Evolutionary conservation across 106 monocot genomes (phyloP).

Genomic region (Chionographis japonica): DNA sequence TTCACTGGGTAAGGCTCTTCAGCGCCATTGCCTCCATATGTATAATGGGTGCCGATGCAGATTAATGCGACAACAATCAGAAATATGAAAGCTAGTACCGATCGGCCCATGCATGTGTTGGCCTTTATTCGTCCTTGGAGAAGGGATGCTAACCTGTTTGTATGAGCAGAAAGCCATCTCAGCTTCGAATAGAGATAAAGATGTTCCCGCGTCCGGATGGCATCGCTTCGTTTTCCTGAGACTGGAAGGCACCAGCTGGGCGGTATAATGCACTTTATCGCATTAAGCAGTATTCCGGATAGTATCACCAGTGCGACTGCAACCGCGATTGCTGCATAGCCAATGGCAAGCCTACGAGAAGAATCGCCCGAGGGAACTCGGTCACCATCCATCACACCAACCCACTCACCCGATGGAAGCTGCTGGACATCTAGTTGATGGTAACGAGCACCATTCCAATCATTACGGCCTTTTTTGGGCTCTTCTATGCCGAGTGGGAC

Average conservation of each 20-base stretch:
- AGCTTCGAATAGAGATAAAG: conserved; percentile 29
- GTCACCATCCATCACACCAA: conserved; percentile 87
- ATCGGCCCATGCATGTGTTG: conserved; percentile 38
- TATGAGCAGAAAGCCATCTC: conserved; percentile 16
- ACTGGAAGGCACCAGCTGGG: conserved; percentile 42
- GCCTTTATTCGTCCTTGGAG: conserved; percentile 50
- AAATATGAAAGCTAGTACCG: conserved; percentile 23
- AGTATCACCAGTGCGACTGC: conserved; percentile 33
- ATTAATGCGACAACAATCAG: conserved; percentile 34
- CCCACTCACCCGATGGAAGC: conserved; percentile 61
- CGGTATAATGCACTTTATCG: conserved; percentile 44
- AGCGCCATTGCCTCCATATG: conserved; percentile 65
- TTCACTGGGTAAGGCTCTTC: conserved; percentile 64
- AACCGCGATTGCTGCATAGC: conserved; percentile 39
- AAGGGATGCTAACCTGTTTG: conserved; percentile 27
- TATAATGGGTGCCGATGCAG: conserved; percentile 54
- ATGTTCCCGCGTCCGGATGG: neutral
- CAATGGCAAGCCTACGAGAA: conserved; percentile 36
- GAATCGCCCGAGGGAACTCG: conserved; percentile 78
- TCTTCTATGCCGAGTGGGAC: conserved; percentile 64
- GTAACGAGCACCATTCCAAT: conserved; percentile 80
- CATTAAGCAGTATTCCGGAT: conserved; percentile 34
- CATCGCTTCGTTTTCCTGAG: conserved; percentile 38
- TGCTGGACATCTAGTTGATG: conserved; percentile 86
- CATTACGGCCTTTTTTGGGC: conserved; percentile 62